Conservation (phyloP, 73 alveolate genomes). For the Effrenium voratum region DNA sequence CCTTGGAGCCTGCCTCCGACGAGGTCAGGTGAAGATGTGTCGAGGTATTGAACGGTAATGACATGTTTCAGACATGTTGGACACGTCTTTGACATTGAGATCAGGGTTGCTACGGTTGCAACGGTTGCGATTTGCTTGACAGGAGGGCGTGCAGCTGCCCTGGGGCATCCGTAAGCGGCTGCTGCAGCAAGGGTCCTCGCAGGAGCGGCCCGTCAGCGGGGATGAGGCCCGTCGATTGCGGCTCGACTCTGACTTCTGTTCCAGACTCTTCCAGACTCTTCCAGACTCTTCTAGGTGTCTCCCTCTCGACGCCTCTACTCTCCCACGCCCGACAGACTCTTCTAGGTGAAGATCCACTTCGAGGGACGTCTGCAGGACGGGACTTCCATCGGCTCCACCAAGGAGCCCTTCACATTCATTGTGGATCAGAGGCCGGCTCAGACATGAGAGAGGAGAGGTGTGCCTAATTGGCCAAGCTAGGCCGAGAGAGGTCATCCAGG, state of each 20-base stretch:
- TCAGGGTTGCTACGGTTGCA: too few relatives aligned
- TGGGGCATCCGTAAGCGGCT: constrained; percentile 87
- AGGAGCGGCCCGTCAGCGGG: constrained; percentile 50
- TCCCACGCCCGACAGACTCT: background rate
- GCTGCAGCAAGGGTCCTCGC: constrained; percentile 31
- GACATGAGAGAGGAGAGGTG: too few relatives aligned
- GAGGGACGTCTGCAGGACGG: constrained; percentile 71
- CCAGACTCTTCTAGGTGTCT: too few relatives aligned
- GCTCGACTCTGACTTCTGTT: too few relatives aligned
- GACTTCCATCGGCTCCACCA: constrained; percentile 40
- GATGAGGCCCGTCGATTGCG: constrained; percentile 57
- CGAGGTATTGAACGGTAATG: background rate
- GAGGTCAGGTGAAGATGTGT: too few relatives aligned
- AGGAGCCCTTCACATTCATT: constrained; percentile 61
- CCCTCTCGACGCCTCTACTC: too few relatives aligned
- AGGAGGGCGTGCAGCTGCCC: constrained; percentile 44
- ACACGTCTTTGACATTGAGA: too few relatives aligned
- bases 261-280: too few relatives aligned
- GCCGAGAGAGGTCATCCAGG: constrained; percentile 75
- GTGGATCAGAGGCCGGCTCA: constrained; percentile 38
- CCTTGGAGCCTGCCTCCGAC: constrained; percentile 44
- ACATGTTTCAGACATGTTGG: background rate
- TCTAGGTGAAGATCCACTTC: constrained; percentile 48
- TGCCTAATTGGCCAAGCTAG: background rate
- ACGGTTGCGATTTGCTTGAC: too few relatives aligned